phyloP scores from a whole-genome alignment of 129 eudicot species.

The Logfia minima region DNA sequence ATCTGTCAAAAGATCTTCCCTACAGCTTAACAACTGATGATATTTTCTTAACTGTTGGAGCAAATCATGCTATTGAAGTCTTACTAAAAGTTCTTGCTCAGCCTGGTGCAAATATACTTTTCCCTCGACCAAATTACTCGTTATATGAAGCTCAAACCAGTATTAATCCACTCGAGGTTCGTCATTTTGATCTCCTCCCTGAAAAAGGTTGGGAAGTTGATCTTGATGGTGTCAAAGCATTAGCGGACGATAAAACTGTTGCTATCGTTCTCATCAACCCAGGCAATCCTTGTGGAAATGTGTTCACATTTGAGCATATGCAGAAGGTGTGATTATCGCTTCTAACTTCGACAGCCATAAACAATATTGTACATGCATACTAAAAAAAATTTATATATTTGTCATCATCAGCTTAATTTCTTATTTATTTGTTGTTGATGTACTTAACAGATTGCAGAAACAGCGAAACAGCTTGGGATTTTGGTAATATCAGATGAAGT shows the following conservation, averaged over 20 bases:
- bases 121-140: slow-evolving; percentile 58
- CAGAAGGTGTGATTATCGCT: slow-evolving; percentile 31
- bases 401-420: background rate
- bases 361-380: background rate
- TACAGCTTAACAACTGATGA: slow-evolving; percentile 45
- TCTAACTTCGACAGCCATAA: background rate
- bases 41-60: slow-evolving; percentile 52
- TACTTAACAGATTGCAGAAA: slow-evolving; percentile 44
- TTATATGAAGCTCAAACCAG: slow-evolving; percentile 44
- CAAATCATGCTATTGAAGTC: slow-evolving; percentile 49
- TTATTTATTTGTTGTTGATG: background rate
- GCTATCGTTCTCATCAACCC: slow-evolving; percentile 62
- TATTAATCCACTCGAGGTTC: slow-evolving; percentile 40
- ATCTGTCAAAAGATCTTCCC: slow-evolving; percentile 55
- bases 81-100: slow-evolving; percentile 45
- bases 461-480: slow-evolving; percentile 52
- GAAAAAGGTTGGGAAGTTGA: slow-evolving; percentile 68
- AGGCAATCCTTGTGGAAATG: slow-evolving; percentile 70
- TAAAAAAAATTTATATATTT: background rate
- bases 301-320: slow-evolving; percentile 45
- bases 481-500: slow-evolving; percentile 59
- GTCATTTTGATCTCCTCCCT: slow-evolving; percentile 56
- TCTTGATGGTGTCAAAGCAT: slow-evolving; percentile 44
- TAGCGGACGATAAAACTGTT: slow-evolving; percentile 53
- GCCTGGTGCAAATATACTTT: slow-evolving; percentile 55